Evolutionary conservation across 345 rosid genomes (phyloP).

Genomic region (Mercurialis annua): DNA sequence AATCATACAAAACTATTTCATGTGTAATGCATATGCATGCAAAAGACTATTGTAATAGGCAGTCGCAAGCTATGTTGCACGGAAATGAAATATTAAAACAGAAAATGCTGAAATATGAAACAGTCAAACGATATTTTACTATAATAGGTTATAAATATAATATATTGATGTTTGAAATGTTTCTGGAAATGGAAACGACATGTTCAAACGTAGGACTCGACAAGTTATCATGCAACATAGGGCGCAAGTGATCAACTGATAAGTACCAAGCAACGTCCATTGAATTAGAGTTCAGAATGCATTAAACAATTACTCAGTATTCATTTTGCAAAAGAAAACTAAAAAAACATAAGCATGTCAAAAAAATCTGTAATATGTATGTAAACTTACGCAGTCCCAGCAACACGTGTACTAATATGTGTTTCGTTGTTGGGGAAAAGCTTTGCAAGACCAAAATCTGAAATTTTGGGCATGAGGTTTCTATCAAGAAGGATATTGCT

Average conservation of each 20-base stretch:
- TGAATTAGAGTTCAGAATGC: not conserved
- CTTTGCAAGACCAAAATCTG: constrained; percentile 81
- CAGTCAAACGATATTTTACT: too few relatives aligned
- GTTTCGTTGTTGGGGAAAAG: constrained; percentile 56
- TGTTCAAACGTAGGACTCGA: too few relatives aligned
- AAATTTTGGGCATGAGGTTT: constrained; percentile 55
- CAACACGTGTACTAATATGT: constrained; percentile 68
- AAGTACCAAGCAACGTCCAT: not conserved
- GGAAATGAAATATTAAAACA: too few relatives aligned
- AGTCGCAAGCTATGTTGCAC: too few relatives aligned
- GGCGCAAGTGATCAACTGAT: constrained; percentile 4
- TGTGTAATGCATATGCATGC: not conserved
- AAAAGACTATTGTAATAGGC: constrained; percentile 4
- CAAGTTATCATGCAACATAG: too few relatives aligned
- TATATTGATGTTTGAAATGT: too few relatives aligned
- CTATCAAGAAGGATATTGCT: constrained; percentile 66
- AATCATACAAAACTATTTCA: not conserved
- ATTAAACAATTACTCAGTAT: not conserved
- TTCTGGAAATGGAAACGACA: too few relatives aligned
- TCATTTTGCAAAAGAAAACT: too few relatives aligned
- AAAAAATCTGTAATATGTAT: constrained; percentile 1
- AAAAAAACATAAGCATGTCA: not conserved
- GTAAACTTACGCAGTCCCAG: constrained; percentile 61
- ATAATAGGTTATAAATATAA: too few relatives aligned
- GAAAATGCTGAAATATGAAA: too few relatives aligned